Conservation (phyloP, 805 yeast species). For the Candida tibetensis region DNA sequence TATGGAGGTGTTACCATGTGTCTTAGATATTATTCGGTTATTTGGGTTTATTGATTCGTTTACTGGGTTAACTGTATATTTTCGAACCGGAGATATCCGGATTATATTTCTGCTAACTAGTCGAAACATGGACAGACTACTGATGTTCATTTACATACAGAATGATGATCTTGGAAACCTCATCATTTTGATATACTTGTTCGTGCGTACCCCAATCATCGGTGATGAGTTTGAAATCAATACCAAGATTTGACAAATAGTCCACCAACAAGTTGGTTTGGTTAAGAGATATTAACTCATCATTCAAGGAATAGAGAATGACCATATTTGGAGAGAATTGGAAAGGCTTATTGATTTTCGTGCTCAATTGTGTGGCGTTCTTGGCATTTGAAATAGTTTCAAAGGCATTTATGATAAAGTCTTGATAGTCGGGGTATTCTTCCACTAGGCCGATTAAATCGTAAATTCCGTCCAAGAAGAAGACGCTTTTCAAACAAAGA, state of each 20-base stretch:
- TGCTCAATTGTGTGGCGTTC: conserved; percentile 24
- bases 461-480: conserved; percentile 70
- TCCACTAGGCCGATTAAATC: conserved; percentile 47
- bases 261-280: conserved; percentile 46
- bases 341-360: conserved; percentile 3
- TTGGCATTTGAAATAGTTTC: conserved; percentile 14
- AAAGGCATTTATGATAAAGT: conserved; percentile 62
- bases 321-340: conserved; percentile 17
- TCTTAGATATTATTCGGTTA: background rate
- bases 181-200: conserved; percentile 50
- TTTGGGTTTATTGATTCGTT: background rate
- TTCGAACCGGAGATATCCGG: too few relatives aligned
- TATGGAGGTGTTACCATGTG: too few relatives aligned
- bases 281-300: conserved; percentile 56
- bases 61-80: too few relatives aligned
- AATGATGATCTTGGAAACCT: conserved; percentile 28
- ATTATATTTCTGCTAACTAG: too few relatives aligned
- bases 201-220: conserved; percentile 61
- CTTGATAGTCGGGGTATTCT: conserved; percentile 60
- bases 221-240: conserved; percentile 8
- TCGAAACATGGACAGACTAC: too few relatives aligned
- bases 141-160: too few relatives aligned
- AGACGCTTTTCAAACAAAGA: conserved; percentile 1
- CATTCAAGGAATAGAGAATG: conserved; percentile 60
- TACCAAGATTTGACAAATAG: conserved; percentile 25